These are phyloP conservation scores for Mycena leptocephala DNA, from an alignment of 768 basidiomycete genomes.

Conservation along the genomic window DNA sequence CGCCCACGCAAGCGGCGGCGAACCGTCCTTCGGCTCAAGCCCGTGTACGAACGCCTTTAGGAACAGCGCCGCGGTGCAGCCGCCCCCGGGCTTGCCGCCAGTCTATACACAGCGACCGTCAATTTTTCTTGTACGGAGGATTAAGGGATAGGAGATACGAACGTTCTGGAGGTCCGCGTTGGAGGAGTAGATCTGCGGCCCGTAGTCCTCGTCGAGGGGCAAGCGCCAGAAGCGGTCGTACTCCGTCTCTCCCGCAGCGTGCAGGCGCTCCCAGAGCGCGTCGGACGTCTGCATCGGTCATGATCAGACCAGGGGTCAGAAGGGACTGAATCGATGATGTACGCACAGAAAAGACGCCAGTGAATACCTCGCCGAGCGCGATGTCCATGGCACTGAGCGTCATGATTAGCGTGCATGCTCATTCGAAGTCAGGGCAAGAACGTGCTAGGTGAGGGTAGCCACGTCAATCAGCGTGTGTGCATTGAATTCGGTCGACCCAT, in stretches of 20 bases:
- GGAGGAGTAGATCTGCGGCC: constrained; percentile 81
- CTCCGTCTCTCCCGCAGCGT: constrained; percentile 79
- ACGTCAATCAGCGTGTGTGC: constrained; percentile 90
- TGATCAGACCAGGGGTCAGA: neutral
- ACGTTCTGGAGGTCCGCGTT: constrained; percentile 91
- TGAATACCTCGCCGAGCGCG: constrained; percentile 83
- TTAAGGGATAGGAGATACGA: constrained; percentile 27
- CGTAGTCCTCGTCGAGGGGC: constrained; percentile 89
- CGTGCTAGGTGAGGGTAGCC: constrained; percentile 88
- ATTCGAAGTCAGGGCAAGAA: neutral
- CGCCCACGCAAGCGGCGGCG: constrained; percentile 83
- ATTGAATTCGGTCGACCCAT: constrained; percentile 82
- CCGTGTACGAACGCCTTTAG: constrained; percentile 88
- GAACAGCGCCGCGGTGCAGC: constrained; percentile 90
- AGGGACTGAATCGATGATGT: neutral
- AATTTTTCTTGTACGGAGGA: neutral
- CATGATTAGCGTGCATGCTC: neutral
- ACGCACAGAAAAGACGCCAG: constrained; percentile 85
- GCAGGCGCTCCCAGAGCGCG: constrained; percentile 79
- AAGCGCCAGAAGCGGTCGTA: constrained; percentile 93
- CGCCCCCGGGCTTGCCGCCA: constrained; percentile 82
- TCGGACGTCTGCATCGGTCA: constrained; percentile 73
- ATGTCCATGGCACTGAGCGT: constrained; percentile 74
- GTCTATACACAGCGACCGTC: constrained; percentile 56
- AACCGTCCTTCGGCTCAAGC: constrained; percentile 73